Evolutionary conservation across 768 basidiomycete genomes (phyloP).

Genomic region (Lactarius hengduanensis): DNA sequence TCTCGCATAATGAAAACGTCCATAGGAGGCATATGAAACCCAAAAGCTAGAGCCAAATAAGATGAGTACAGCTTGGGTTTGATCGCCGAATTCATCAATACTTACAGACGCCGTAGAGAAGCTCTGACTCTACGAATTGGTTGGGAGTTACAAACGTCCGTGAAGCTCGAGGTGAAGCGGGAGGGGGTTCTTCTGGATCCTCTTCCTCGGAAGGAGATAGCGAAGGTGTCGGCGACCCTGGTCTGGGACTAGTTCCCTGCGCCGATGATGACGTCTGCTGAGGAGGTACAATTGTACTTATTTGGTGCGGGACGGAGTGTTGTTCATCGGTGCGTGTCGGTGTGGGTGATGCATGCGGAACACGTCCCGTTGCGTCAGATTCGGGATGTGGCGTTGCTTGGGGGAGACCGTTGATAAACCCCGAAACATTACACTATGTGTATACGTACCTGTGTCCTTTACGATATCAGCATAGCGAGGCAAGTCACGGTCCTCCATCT

Average conservation of each 20-base stretch:
- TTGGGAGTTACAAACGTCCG: constrained; percentile 19
- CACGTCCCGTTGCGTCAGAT: neutral
- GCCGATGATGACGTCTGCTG: constrained; percentile 3
- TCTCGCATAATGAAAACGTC: constrained; percentile 49
- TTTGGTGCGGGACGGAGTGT: neutral
- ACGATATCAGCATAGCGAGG: constrained; percentile 11
- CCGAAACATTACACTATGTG: neutral
- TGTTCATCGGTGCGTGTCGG: neutral
- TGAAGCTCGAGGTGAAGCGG: neutral
- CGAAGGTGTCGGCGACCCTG: neutral
- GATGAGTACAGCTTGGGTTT: constrained; percentile 1
- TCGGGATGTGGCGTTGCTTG: neutral
- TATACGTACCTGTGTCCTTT: constrained; percentile 2
- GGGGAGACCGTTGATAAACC: neutral
- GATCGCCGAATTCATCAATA: neutral
- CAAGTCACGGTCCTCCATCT: neutral
- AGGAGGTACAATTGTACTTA: neutral
- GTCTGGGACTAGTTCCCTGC: constrained; percentile 16
- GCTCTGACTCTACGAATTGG: constrained; percentile 53
- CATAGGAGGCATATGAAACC: constrained; percentile 60
- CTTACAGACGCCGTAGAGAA: constrained; percentile 45
- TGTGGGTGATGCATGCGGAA: neutral
- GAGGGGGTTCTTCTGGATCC: constrained; percentile 1
- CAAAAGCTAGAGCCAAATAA: constrained; percentile 50
- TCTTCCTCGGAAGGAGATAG: constrained; percentile 15